phyloP scores from a whole-genome alignment of 1,139 yeast genomes.

The Pichiaceae sp. region DNA sequence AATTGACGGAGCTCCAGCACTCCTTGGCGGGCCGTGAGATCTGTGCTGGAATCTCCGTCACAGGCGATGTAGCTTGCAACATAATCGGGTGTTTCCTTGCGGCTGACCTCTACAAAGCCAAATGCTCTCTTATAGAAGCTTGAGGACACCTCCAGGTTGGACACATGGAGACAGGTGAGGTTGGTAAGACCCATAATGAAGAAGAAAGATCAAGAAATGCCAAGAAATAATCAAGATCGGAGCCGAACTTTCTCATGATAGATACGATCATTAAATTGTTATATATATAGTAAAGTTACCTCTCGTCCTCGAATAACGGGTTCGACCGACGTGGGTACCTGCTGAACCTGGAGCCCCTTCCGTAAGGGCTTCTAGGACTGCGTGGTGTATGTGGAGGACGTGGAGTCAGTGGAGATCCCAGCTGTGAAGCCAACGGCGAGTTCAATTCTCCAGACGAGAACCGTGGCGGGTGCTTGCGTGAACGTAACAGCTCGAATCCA shows the following conservation, averaged over 20 bases:
- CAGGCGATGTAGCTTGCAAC: slow-evolving; percentile 59
- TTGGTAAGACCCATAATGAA: slow-evolving; percentile 22
- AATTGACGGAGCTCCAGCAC: slow-evolving; percentile 79
- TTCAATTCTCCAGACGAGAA: background rate
- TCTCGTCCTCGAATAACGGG: background rate
- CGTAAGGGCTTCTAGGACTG: slow-evolving; percentile 8
- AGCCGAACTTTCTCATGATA: background rate
- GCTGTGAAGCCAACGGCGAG: background rate
- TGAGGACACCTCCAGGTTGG: slow-evolving; percentile 68
- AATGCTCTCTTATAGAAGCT: slow-evolving; percentile 68
- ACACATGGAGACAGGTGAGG: slow-evolving; percentile 72
- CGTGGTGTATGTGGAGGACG: slow-evolving; percentile 17
- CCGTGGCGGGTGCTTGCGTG: slow-evolving; percentile 8
- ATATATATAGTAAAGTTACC: background rate
- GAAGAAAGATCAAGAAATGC: background rate
- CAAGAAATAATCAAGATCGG: too few species aligned
- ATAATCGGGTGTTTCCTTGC: slow-evolving; percentile 48
- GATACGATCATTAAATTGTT: background rate
- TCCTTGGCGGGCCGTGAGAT: slow-evolving; percentile 63
- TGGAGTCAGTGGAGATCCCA: slow-evolving; percentile 11
- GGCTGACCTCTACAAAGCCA: slow-evolving; percentile 58
- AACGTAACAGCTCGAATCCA: slow-evolving; percentile 13
- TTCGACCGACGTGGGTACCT: slow-evolving; percentile 1
- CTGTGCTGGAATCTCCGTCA: slow-evolving; percentile 40
- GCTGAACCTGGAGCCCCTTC: slow-evolving; percentile 1